Conservation (phyloP, 192 early-diverging fungal genomes). For the Thamnidium elegans region DNA sequence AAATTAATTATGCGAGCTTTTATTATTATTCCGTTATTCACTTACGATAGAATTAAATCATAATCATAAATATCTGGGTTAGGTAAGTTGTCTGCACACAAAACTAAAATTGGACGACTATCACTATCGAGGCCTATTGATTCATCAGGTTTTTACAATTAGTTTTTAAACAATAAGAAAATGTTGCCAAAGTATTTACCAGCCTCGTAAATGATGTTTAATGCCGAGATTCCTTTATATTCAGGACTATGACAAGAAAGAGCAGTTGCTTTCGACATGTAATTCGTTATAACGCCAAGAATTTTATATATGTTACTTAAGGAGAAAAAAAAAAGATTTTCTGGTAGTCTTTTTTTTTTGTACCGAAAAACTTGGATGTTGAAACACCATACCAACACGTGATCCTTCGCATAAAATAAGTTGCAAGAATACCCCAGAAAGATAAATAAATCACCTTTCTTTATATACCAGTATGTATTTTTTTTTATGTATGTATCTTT, state of each 20-base stretch:
- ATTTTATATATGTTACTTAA: too few species aligned
- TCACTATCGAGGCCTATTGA: constrained; percentile 77
- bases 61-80: constrained; percentile 81
- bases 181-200: constrained; percentile 13
- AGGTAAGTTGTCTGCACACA: constrained; percentile 85
- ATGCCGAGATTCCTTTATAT: constrained; percentile 32
- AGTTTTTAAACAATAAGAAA: neutral
- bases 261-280: constrained; percentile 15
- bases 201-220: constrained; percentile 40
- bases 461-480: too few species aligned
- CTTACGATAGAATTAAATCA: constrained; percentile 76
- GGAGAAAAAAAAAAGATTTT: too few species aligned
- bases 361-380: too few species aligned
- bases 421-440: too few species aligned
- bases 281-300: too few species aligned
- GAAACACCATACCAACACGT: too few species aligned
- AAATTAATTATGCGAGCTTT: neutral
- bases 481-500: too few species aligned
- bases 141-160: neutral
- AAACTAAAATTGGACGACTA: constrained; percentile 75
- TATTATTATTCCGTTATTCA: neutral
- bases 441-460: too few species aligned
- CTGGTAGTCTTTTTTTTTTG: too few species aligned
- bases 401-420: too few species aligned
- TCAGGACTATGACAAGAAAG: constrained; percentile 49